phyloP scores from a whole-genome alignment of 2,329 filamentous ascomycete genomes.

The Fusarium coffeatum region DNA sequence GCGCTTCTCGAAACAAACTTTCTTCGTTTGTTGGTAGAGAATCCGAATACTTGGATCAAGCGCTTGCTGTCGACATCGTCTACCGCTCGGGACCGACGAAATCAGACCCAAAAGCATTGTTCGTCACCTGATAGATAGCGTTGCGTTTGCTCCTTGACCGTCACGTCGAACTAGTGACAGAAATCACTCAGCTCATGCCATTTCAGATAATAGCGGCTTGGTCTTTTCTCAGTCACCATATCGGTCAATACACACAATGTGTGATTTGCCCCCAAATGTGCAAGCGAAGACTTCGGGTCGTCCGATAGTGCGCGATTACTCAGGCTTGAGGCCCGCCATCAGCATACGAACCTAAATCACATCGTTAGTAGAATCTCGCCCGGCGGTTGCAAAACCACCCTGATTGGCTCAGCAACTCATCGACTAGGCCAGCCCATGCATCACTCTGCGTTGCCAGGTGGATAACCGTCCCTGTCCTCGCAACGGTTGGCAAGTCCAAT shows the following conservation, averaged over 20 bases:
- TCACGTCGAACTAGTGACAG: constrained; percentile 14
- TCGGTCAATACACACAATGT: constrained; percentile 16
- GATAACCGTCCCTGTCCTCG: constrained; percentile 12
- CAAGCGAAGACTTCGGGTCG: constrained; percentile 35
- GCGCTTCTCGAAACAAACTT: constrained; percentile 35
- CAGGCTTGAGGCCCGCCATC: constrained; percentile 29
- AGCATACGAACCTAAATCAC: constrained; percentile 7
- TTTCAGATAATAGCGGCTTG: constrained; percentile 12
- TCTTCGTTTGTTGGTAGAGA: constrained; percentile 11
- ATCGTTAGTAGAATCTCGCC: background rate
- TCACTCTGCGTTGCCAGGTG: constrained; percentile 31
- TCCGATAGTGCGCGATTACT: constrained; percentile 41
- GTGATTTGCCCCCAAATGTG: constrained; percentile 36
- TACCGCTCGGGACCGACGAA: constrained; percentile 19
- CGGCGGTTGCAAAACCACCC: constrained; percentile 28
- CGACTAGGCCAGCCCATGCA: constrained; percentile 6
- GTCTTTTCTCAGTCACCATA: constrained; percentile 24
- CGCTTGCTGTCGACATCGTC: constrained; percentile 19
- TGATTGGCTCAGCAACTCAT: constrained; percentile 28
- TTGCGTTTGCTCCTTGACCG: constrained; percentile 7
- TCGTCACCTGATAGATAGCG: constrained; percentile 16
- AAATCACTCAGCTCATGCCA: constrained; percentile 26
- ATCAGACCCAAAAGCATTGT: constrained; percentile 8
- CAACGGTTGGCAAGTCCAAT: background rate
- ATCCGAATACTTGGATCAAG: constrained; percentile 10